Evolutionary conservation across 495 filamentous ascomycete genomes (phyloP), one percentile per base, ranked within the genome.

Genomic region (Penicillium antarcticum): DNA sequence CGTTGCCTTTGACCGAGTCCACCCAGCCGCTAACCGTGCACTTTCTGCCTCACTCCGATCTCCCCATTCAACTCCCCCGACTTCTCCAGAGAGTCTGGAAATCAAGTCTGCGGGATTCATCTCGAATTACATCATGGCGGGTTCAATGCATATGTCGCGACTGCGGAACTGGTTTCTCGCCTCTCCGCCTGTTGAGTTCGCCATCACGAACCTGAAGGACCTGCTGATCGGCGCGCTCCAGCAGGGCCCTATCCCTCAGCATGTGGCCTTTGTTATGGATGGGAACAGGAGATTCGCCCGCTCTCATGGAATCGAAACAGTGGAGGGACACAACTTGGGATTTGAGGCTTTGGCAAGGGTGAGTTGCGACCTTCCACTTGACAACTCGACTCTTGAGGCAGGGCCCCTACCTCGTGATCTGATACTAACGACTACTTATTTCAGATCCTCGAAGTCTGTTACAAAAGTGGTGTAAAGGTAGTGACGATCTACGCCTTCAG

Each of bases 181-280:
- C 51, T 95, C 90, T 24, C 94, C 94, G 2, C 94, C 92, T 4
- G 82, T 87, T 47, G 91, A 96, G 79, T 96, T 88, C 81, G 80
- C 77, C 11, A 77, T 91, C 32, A 80, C 76, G 26, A 79, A 80
- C 51, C 70, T 92, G 10, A 85, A 89, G 56, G 85, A 91, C 55
- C 72, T 95, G 46, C 78, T 97, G 46, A 89, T 97, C 62, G 89
- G 89, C 45, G 87, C 91, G 16, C 72, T 97, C 29, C 85, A 83
- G 49, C 91, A 96, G 69, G 94, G 95, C 4, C 89, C 92, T 7
- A 84, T 98, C 42, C 94, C 94, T 12, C 83, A 86, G 55, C 94
- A 98, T 83, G 83, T 98, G 45, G 94, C 94, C 6, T 97, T 98
- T 61, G 91, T 96, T 48, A 97, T 97, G 95, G 94, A 98, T 68